These are phyloP conservation scores for Perkinsela sp. DNA, from an alignment of 208 protist genomes.

Conservation along the genomic window DNA sequence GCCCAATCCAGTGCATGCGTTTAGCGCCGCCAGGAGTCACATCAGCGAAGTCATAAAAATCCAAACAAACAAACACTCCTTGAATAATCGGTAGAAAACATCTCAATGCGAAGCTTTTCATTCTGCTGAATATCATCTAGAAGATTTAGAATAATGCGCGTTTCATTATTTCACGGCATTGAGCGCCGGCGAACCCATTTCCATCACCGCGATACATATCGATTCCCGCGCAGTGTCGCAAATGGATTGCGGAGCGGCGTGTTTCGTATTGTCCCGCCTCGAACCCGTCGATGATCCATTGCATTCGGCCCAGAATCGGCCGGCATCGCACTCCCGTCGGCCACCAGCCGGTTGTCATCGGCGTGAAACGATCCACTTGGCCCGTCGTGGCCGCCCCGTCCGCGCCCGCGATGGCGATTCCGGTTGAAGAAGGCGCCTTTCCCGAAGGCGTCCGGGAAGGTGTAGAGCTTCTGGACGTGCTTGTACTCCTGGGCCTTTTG, in stretches of 20 bases:
- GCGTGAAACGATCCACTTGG: no score
- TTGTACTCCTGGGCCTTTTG: neutral
- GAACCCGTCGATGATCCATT: neutral
- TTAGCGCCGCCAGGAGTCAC: no score
- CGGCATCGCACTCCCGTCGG: neutral
- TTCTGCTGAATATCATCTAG: no score
- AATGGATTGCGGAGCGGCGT: neutral
- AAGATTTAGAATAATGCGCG: no score
- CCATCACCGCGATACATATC: neutral
- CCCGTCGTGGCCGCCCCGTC: neutral
- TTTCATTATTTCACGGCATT: no score
- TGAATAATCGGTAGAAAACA: no score
- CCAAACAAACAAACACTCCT: no score
- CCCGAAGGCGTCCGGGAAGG: neutral
- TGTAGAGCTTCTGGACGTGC: neutral
- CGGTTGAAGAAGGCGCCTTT: neutral
- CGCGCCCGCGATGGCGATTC: neutral
- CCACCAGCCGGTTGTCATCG: neutral
- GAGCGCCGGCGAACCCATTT: no score
- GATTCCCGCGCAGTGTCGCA: neutral
- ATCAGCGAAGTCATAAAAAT: no score
- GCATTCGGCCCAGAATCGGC: neutral
- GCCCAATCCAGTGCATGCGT: no score
- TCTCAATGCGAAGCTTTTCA: no score
- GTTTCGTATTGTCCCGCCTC: neutral